Percentiles rank a stretch among this genome's conserved stretches.
Evolutionary conservation across 352 stramenopile species (phyloP).

Genomic region (Phytophthora sp.): DNA sequence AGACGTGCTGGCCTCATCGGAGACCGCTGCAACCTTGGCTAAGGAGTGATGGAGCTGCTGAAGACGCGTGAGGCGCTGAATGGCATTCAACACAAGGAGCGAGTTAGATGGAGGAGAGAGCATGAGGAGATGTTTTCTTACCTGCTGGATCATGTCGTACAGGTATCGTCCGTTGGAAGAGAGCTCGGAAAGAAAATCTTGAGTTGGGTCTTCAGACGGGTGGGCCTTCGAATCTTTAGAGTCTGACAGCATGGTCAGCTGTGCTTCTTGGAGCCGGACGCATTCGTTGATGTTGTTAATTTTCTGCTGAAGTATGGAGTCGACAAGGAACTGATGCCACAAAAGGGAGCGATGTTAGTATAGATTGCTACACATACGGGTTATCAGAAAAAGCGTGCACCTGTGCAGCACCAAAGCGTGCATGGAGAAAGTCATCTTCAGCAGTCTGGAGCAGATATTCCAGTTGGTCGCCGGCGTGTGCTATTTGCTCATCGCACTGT

Average conservation of each 20-base stretch:
- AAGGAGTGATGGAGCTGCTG: conserved; percentile 70
- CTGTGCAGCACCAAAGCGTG: conserved; percentile 64
- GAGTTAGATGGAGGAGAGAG: neutral
- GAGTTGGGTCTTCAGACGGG: neutral
- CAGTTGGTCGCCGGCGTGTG: conserved; percentile 40
- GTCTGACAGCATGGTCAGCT: conserved; percentile 26
- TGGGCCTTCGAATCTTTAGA: neutral
- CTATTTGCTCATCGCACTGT: conserved; percentile 64
- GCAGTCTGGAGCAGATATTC: conserved; percentile 55
- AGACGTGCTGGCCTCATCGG: neutral
- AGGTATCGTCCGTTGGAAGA: conserved; percentile 50
- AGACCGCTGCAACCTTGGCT: conserved; percentile 59
- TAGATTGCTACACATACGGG: neutral
- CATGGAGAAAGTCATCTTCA: conserved; percentile 44
- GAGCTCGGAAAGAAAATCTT: conserved; percentile 14
- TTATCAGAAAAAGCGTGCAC: conserved; percentile 18
- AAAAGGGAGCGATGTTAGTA: neutral
- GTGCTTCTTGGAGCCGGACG: conserved; percentile 38
- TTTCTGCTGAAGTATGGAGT: conserved; percentile 69
- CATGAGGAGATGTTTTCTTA: conserved; percentile 18
- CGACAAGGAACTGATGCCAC: conserved; percentile 50
- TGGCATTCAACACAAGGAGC: neutral
- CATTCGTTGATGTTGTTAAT: conserved; percentile 50
- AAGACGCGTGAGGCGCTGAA: conserved; percentile 57
- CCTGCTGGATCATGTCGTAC: conserved; percentile 69